These are phyloP conservation scores for Silene noctiflora DNA, from an alignment of 179 eudicot genomes.

Conservation along the genomic window DNA sequence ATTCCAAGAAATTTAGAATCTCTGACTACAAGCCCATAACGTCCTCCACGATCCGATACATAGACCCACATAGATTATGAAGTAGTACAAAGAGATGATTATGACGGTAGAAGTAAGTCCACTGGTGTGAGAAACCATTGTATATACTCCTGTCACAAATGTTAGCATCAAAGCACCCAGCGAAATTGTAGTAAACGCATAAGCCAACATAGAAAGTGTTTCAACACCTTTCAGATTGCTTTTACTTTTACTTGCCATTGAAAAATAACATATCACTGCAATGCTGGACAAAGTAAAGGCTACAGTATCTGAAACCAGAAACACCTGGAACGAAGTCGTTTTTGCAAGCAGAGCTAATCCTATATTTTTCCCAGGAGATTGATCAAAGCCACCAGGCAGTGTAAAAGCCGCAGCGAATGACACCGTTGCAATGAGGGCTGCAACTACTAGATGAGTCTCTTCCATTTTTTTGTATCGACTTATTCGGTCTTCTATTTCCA, in stretches of 20 bases:
- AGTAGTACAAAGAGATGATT: background rate
- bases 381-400: slow-evolving; percentile 21
- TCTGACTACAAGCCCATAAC: too few species aligned
- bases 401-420: slow-evolving; percentile 24
- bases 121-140: background rate
- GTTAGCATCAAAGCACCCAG: slow-evolving; percentile 9
- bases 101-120: background rate
- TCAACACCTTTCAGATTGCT: too few species aligned
- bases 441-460: slow-evolving; percentile 11
- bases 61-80: background rate
- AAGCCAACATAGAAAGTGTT: background rate
- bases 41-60: too few species aligned
- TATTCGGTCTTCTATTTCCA: too few species aligned
- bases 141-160: slow-evolving; percentile 7
- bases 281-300: slow-evolving; percentile 14
- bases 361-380: background rate
- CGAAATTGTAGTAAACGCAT: background rate
- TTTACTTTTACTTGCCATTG: background rate
- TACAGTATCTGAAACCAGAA: background rate
- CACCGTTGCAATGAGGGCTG: slow-evolving; percentile 21
- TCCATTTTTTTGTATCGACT: background rate
- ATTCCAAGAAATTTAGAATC: too few species aligned
- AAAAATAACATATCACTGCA: slow-evolving; percentile 10
- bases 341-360: slow-evolving; percentile 17
- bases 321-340: slow-evolving; percentile 4